Base-by-base conservation (phyloP, 2,329 filamentous ascomycete species). In the Colletotrichum lindemuthianum region DNA sequence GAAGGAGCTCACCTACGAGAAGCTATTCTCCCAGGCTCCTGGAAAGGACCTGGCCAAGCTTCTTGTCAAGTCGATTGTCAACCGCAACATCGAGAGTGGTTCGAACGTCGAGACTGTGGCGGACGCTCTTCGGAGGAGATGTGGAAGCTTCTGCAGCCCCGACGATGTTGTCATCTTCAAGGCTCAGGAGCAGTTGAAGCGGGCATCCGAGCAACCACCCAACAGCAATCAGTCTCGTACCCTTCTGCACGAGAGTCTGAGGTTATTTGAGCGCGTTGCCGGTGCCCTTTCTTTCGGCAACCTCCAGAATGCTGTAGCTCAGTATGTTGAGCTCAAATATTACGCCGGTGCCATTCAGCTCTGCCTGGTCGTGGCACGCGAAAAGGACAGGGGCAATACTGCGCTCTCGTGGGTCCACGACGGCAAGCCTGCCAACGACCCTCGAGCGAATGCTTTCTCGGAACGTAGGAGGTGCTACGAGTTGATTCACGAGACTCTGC, bases 121-220 rank as follows among this genome's bases (percentile, higher is more conserved):
- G 0, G 96, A 99, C 77, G 93, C 94, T n/a, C 81, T 99, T 53
- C 88, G 96, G 50, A 86, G 96, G 70, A 88, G 94, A 71, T 99
- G 96, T 71, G 96, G 96, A 67, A 97, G 92, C 78, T 99, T 99
- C 84, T 99, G 96, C 77, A 97, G 94, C 72, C 90, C 95, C 0
- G 95, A 99, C 69, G 96, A 99, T 79, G 96, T 98, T 2, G 89
- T 98, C 68, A 95, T 97, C 70, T 99, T 99, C 88, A 98, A 97
- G 78, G 96, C 96, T 0, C 95, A 98, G 75, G 96, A 99, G 77
- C 92, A 95, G 72, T 82, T 98, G 57, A 96, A 97, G 82, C 88
- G 92, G 70, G 95, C 95, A 1, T 89, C 90, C 2, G 94, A 97
- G 75, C 88, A 92, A 51, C 88, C 89, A 9, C 81, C 85, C 5